phyloP scores from a whole-genome alignment of 176 grass and related monocot species.

The Dendrocalamus sinicus region DNA sequence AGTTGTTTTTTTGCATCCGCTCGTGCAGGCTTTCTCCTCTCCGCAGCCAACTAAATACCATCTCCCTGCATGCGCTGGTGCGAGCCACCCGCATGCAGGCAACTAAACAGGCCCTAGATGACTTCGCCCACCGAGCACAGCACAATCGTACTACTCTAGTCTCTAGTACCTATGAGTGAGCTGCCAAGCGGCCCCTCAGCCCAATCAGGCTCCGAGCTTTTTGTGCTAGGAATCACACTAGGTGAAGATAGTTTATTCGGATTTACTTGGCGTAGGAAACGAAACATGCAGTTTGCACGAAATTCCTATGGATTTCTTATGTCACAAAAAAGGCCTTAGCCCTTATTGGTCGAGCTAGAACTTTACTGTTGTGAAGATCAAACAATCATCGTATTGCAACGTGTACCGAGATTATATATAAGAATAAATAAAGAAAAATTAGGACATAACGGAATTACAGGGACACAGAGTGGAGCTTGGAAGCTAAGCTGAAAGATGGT shows the following conservation, averaged over 20 bases:
- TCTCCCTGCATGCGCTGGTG: too few species aligned
- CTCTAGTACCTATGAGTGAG: background rate
- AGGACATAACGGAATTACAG: background rate
- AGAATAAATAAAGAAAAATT: background rate
- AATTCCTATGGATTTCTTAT: background rate
- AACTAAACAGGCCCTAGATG: too few species aligned
- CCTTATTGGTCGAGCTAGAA: background rate
- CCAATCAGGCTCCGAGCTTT: background rate
- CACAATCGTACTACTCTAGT: too few species aligned
- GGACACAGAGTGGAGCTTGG: background rate
- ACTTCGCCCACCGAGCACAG: conserved; percentile 39
- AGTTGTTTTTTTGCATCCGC: too few species aligned
- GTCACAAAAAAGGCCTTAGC: background rate
- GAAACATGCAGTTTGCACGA: background rate
- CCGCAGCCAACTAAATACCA: too few species aligned
- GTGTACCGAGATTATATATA: background rate
- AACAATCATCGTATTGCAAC: background rate
- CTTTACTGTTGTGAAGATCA: background rate
- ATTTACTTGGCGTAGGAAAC: background rate
- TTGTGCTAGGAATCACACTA: background rate
- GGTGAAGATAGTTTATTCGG: background rate
- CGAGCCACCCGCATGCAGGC: too few species aligned
- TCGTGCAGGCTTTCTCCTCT: too few species aligned
- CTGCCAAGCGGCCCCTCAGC: background rate
- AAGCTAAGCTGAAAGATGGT: background rate